phyloP scores from a whole-genome alignment of 176 grass and related monocot genomes.

The Secale cereale region DNA sequence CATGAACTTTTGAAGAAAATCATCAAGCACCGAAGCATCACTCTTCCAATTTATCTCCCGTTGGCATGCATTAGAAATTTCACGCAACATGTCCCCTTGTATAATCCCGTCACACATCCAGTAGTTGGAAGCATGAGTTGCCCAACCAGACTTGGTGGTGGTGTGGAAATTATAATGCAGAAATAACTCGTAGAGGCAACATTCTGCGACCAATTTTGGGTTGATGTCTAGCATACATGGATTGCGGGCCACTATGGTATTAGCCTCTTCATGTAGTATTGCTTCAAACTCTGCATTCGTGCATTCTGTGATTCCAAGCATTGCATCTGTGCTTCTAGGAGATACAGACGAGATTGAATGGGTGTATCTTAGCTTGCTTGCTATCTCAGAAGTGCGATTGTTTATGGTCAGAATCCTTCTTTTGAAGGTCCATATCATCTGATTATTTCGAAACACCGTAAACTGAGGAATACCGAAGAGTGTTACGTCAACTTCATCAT shows the following conservation, averaged over 20 bases:
- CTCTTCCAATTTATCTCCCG: background rate
- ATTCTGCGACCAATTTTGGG: background rate
- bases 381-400: no score
- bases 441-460: background rate
- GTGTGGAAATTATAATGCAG: background rate
- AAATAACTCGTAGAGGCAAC: background rate
- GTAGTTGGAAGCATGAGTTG: background rate
- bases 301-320: no score
- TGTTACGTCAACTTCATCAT: background rate
- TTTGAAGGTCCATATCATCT: background rate
- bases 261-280: background rate
- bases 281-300: background rate
- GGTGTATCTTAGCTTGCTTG: background rate
- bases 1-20: background rate
- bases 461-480: background rate
- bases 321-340: no score
- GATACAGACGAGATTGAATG: background rate
- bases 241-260: background rate
- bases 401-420: background rate
- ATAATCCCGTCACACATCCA: background rate
- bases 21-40: accelerated
- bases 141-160: background rate
- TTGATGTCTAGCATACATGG: background rate
- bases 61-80: background rate
- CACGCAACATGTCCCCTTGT: background rate